Conservation (phyloP, 441 rosid species). For the Sinapis alba region DNA sequence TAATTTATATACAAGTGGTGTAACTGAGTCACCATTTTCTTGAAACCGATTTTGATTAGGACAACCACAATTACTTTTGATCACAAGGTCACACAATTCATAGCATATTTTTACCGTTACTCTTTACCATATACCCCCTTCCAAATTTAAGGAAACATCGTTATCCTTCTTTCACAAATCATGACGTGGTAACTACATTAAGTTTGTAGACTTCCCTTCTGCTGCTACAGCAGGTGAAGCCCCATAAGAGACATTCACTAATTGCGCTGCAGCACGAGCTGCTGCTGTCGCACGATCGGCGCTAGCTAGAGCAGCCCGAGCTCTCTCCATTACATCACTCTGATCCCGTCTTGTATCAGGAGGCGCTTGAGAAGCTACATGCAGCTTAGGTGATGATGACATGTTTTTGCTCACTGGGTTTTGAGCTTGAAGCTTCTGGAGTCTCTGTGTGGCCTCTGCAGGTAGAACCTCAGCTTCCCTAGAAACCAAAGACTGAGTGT, state of each 20-base stretch:
- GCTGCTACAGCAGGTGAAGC: conserved; percentile 40
- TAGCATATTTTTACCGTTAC: neutral
- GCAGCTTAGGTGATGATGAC: conserved; percentile 29
- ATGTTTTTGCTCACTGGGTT: conserved; percentile 28
- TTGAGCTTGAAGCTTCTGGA: conserved; percentile 41
- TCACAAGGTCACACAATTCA: neutral
- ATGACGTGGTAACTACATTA: conserved; percentile 1
- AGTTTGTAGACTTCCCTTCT: conserved; percentile 42
- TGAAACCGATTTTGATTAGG: neutral
- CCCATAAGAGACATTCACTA: conserved; percentile 61
- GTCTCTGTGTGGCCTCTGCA: conserved; percentile 39
- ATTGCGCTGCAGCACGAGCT: conserved; percentile 85
- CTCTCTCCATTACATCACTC: conserved; percentile 72
- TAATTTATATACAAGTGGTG: neutral
- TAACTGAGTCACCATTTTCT: neutral
- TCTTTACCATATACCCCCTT: neutral
- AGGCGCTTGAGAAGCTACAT: conserved; percentile 25
- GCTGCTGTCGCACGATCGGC: conserved; percentile 86
- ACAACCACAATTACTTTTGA: neutral
- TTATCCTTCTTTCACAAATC: neutral
- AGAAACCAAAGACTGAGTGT: conserved; percentile 45
- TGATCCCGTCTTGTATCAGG: conserved; percentile 42
- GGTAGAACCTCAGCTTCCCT: conserved; percentile 44
- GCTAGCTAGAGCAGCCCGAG: conserved; percentile 79
- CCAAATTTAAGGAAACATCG: neutral